Conservation (phyloP, 192 early-diverging fungal species). For the Gamsiella multidivaricata region DNA sequence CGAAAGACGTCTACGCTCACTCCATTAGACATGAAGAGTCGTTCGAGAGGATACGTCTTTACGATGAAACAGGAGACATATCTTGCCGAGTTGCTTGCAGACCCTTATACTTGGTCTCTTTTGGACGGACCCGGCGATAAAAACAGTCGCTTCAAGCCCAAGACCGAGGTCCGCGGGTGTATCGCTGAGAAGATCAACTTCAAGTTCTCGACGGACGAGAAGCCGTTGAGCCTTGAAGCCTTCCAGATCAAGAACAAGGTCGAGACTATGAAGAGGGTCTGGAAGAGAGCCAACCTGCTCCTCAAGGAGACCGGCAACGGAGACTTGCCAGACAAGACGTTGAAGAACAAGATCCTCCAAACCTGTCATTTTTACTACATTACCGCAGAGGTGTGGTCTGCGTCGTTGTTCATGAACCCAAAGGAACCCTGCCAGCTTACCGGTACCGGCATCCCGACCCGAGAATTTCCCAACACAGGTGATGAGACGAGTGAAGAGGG, state of each 20-base stretch:
- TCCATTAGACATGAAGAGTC: too few relatives aligned
- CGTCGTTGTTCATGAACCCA: neutral
- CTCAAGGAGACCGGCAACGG: neutral
- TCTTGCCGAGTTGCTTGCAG: constrained; percentile 5
- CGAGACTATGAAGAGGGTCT: neutral
- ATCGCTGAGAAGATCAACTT: neutral
- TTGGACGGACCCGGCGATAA: constrained; percentile 7
- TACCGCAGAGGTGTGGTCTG: neutral
- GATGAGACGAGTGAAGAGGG: neutral
- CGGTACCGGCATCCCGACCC: neutral
- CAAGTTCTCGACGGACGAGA: constrained; percentile 8
- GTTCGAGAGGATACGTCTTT: neutral
- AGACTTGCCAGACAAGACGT: neutral
- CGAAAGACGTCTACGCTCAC: too few relatives aligned
- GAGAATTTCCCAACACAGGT: neutral
- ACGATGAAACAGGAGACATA: neutral
- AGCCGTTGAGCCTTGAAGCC: neutral
- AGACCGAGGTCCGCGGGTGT: neutral
- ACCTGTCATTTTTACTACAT: constrained; percentile 10
- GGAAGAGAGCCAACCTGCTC: neutral
- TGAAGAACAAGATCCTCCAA: neutral
- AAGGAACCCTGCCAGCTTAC: neutral
- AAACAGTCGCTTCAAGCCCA: neutral
- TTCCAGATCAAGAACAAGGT: constrained; percentile 17
- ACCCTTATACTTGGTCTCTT: constrained; percentile 4